Percentiles rank a stretch among this genome's conserved stretches.
These are phyloP conservation scores for Apiospora phragmitis DNA, from an alignment of 2,329 filamentous ascomycete genomes.

Conservation along the genomic window DNA sequence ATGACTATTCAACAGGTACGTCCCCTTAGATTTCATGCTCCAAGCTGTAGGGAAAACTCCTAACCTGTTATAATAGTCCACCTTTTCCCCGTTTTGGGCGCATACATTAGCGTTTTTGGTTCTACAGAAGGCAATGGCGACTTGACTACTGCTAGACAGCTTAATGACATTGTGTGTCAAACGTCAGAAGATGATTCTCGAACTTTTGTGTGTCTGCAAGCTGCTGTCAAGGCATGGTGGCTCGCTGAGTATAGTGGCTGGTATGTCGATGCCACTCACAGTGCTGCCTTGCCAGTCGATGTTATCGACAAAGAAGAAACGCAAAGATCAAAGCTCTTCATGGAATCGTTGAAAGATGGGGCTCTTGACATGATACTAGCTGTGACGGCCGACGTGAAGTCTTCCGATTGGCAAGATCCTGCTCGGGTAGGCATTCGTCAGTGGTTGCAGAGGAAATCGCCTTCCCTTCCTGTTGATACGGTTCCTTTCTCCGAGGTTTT, in stretches of 20 bases:
- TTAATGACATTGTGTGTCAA: slow-evolving; percentile 69
- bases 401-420: slow-evolving; percentile 84
- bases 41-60: neutral
- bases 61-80: slow-evolving; percentile 57
- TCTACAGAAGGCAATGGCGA: slow-evolving; percentile 71
- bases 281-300: slow-evolving; percentile 58
- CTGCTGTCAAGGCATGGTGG: slow-evolving; percentile 82
- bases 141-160: slow-evolving; percentile 66
- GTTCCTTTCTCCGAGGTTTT: slow-evolving; percentile 72
- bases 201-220: slow-evolving; percentile 74
- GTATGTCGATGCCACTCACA: slow-evolving; percentile 73
- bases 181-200: slow-evolving; percentile 69
- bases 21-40: neutral
- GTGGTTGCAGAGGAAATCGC: slow-evolving; percentile 80
- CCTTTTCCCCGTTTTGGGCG: slow-evolving; percentile 76
- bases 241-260: slow-evolving; percentile 89
- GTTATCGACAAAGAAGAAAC: slow-evolving; percentile 70
- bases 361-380: slow-evolving; percentile 91
- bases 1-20: slow-evolving; percentile 52
- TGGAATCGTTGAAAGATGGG: slow-evolving; percentile 79
- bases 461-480: slow-evolving; percentile 66
- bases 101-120: slow-evolving; percentile 76
- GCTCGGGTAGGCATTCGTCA: slow-evolving; percentile 79
- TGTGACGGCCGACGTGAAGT: slow-evolving; percentile 77
- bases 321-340: slow-evolving; percentile 70